phyloP scores from a whole-genome alignment of 1,139 yeast genomes.

The Taphrina sp. region DNA sequence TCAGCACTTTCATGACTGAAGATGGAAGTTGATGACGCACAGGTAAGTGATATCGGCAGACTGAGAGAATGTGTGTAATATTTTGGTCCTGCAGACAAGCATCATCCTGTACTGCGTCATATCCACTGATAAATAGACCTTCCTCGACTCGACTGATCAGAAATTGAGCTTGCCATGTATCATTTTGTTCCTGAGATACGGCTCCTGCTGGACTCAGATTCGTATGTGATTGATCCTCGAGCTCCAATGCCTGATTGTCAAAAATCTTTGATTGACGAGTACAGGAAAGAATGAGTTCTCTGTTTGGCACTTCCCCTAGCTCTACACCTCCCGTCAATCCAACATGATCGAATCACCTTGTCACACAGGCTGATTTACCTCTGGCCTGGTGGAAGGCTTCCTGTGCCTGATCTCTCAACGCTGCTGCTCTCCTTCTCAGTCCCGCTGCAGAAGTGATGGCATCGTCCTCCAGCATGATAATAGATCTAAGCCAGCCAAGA shows the following conservation, averaged over 20 bases:
- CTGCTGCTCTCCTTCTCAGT: not conserved
- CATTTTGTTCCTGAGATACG: constrained; percentile 1
- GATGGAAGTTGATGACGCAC: not conserved
- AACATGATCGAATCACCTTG: too few species aligned
- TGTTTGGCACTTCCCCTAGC: constrained; percentile 2
- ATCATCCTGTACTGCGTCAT: constrained; percentile 35
- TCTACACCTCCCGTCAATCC: too few species aligned
- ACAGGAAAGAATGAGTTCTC: not conserved
- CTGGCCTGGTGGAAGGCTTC: not conserved
- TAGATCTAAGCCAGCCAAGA: too few species aligned
- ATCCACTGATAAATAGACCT: constrained; percentile 12
- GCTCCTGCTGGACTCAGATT: not conserved
- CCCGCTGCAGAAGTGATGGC: too few species aligned
- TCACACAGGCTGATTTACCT: constrained; percentile 1
- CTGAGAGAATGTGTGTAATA: constrained; percentile 37
- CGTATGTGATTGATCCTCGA: constrained; percentile 1
- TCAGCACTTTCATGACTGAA: not conserved
- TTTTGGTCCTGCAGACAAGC: constrained; percentile 17
- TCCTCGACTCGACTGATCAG: constrained; percentile 14
- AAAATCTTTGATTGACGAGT: constrained; percentile 5
- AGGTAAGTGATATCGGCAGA: constrained; percentile 13
- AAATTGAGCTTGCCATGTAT: not conserved
- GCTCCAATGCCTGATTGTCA: constrained; percentile 1
- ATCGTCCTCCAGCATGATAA: too few species aligned
- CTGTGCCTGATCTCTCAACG: constrained; percentile 6